phyloP scores from a whole-genome alignment of 495 filamentous ascomycete species.

The Aspergillus leporis region DNA sequence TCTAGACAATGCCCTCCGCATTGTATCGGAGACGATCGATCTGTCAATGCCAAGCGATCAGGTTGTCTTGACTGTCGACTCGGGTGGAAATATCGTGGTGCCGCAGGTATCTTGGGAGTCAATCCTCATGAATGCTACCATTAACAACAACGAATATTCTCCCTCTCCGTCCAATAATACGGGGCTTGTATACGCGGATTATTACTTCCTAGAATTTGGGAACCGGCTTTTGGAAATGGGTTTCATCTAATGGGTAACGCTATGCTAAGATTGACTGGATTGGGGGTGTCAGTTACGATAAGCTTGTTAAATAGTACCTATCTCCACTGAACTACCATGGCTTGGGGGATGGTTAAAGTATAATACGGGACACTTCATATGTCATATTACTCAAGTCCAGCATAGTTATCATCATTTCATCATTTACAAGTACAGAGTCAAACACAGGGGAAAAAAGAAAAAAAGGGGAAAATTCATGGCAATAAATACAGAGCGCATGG shows the following conservation, averaged over 20 bases:
- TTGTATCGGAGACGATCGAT: constrained; percentile 35
- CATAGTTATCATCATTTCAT: too few species aligned
- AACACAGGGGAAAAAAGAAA: too few species aligned
- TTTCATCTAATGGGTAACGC: constrained; percentile 11
- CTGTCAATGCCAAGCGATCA: constrained; percentile 23
- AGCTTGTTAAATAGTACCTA: too few species aligned
- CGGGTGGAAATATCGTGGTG: background rate
- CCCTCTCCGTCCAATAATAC: constrained; percentile 32
- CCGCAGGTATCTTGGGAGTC: constrained; percentile 13
- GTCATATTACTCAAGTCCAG: too few species aligned
- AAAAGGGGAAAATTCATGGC: too few species aligned
- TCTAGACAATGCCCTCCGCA: constrained; percentile 30
- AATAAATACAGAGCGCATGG: too few species aligned
- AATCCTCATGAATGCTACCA: constrained; percentile 38
- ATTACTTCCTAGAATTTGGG: constrained; percentile 47
- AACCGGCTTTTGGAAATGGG: constrained; percentile 33
- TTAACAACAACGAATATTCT: constrained; percentile 34
- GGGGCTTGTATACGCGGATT: constrained; percentile 50
- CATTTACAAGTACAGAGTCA: too few species aligned
- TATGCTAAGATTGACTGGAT: too few species aligned
- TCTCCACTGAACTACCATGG: too few species aligned
- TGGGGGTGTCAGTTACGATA: too few species aligned
- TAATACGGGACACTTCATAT: too few species aligned
- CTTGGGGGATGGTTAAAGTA: too few species aligned
- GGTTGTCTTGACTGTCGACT: background rate